Base-by-base conservation (phyloP, 2,329 filamentous ascomycete genomes). In the Monosporascus sp. region DNA sequence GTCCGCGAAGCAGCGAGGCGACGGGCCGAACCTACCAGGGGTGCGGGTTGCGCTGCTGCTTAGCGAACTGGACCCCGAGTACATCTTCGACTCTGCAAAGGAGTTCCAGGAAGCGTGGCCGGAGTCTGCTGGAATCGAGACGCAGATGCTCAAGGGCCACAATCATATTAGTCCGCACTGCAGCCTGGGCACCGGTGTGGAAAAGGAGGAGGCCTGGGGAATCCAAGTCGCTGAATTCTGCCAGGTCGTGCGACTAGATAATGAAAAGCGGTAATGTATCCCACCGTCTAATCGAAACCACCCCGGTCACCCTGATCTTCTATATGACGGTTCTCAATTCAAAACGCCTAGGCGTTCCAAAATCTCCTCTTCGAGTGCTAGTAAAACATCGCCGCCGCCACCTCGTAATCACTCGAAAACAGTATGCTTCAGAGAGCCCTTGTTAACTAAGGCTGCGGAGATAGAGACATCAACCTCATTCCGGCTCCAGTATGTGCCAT, bases 141-240 rank as follows among this genome's bases (percentile, higher is more conserved):
- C 56, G 7, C 55, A 57, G n/a, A 50, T 62, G 17, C 52, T 67
- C 8, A 48, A 60, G 38, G 64, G 65, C 1, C 65, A 68, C 50
- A 68, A 68, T 37, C 65, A 68, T 39, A 64, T 66, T 18, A 68
- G 65, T 27, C 62, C 64, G 0, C 61, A 61, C 20, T 45, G 65
- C 2, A 54, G 57, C 1, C 50, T 68, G 1, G 50, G 60, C 18
- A 66, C 64, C 2, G 64, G 64, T 0, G 59, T 67, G 31, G 64
- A 66, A 51, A 59, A 54, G 11, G 64, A 68, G 47, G 65, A 68
- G 49, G 62, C 57, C 22, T 68, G 65, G 65, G 65, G 64, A 1
- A 55, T 59, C 20, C 58, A 58, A 18, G 58, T 68, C 1, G 64
- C 55, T 3, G 57, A 62, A 38, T 65, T 65, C 47, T 54, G 57